Conservation (phyloP, 208 protist genomes). For the Leishmania arabica region DNA sequence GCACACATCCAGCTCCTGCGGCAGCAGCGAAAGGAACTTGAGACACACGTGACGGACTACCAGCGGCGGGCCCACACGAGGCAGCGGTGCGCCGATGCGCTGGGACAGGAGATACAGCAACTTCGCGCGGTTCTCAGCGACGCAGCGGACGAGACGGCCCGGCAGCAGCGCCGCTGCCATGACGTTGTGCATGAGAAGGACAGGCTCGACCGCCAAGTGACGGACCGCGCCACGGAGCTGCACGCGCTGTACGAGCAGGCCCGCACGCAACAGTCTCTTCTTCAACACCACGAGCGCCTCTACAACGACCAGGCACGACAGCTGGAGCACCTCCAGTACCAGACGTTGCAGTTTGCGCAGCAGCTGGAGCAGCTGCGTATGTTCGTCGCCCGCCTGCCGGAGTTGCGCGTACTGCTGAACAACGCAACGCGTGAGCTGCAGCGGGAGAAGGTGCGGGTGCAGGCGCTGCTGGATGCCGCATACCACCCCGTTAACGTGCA, state of each 20-base stretch:
- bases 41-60: constrained; percentile 48
- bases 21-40: constrained; percentile 54
- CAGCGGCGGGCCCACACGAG: constrained; percentile 43
- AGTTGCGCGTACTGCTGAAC: constrained; percentile 70
- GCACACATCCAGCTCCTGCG: constrained; percentile 46
- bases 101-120: constrained; percentile 85
- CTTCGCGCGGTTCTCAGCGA: constrained; percentile 94
- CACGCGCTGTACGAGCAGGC: constrained; percentile 96
- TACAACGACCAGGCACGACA: constrained; percentile 87
- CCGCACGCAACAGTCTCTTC: constrained; percentile 92
- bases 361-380: constrained; percentile 57
- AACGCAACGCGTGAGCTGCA: constrained; percentile 62
- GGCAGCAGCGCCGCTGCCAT: constrained; percentile 93
- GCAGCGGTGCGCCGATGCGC: constrained; percentile 40
- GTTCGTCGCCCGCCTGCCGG: constrained; percentile 58
- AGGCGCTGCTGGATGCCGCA: constrained; percentile 94
- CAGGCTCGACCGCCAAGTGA: constrained; percentile 93
- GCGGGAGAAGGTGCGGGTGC: constrained; percentile 81
- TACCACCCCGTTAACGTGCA: constrained; percentile 97
- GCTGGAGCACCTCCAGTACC: constrained; percentile 66
- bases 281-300: constrained; percentile 94
- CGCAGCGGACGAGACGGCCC: constrained; percentile 80
- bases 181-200: constrained; percentile 96
- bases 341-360: constrained; percentile 43
- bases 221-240: constrained; percentile 95